These are phyloP conservation scores for Podila clonocystis DNA, from an alignment of 192 early-diverging fungal species.

Conservation along the genomic window DNA sequence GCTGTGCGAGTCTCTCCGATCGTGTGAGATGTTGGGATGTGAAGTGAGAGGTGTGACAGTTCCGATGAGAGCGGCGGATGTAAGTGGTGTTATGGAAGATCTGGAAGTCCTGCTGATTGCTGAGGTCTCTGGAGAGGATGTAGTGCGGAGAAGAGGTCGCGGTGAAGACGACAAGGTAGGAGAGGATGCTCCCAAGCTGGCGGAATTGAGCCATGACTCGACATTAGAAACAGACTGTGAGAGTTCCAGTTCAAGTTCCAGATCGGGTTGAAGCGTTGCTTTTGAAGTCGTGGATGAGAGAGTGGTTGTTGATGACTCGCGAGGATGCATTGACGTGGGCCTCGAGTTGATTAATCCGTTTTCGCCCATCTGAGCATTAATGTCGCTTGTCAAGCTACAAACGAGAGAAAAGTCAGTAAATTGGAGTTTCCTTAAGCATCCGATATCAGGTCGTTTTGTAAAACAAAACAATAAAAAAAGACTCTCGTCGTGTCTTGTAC, in stretches of 20 bases:
- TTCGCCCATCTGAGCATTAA: constrained; percentile 4
- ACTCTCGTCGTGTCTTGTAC: not conserved
- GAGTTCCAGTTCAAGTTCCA: constrained; percentile 15
- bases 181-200: not conserved
- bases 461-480: constrained; percentile 9
- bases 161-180: not conserved
- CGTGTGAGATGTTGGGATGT: not conserved
- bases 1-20: constrained; percentile 20
- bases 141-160: not conserved
- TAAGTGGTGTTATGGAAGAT: not conserved
- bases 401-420: not conserved
- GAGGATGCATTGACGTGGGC: not conserved
- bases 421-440: too few species aligned
- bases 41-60: not conserved
- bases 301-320: not conserved
- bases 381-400: not conserved
- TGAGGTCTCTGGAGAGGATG: not conserved
- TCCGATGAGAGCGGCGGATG: not conserved
- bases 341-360: not conserved
- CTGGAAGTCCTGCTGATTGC: not conserved
- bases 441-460: not conserved
- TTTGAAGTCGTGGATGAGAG: not conserved
- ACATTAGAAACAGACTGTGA: constrained; percentile 15
- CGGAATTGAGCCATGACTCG: constrained; percentile 28
- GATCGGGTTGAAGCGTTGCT: not conserved